A percentile compares a stretch with the other conserved stretches of the same genome.
Conservation (phyloP, 148 eudicot species). For the Rhododendron simsii region DNA sequence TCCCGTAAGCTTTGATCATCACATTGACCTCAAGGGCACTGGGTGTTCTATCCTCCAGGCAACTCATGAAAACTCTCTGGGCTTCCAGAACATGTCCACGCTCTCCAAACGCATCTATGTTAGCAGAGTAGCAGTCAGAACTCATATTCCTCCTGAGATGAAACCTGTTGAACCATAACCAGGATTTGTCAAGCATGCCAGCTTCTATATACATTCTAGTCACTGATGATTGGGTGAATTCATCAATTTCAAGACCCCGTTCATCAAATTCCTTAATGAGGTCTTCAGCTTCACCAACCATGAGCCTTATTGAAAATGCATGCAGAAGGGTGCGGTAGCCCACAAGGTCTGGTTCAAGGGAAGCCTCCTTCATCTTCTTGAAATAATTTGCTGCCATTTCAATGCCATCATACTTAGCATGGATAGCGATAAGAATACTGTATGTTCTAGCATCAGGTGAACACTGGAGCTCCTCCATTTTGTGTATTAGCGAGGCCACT, state of each 20-base stretch:
- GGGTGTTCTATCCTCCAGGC: conserved; percentile 44
- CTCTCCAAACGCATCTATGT: conserved; percentile 89
- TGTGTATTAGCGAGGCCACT: conserved; percentile 48
- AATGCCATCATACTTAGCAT: conserved; percentile 66
- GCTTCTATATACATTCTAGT: conserved; percentile 90
- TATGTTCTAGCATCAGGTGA: conserved; percentile 80
- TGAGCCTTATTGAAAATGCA: conserved; percentile 76
- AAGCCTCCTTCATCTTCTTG: conserved; percentile 59
- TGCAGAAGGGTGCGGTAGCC: conserved; percentile 82
- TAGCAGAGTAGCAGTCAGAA: conserved; percentile 83
- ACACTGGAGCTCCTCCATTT: conserved; percentile 67
- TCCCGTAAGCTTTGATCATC: conserved; percentile 91
- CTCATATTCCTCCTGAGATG: conserved; percentile 67
- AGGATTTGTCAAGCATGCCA: conserved; percentile 64
- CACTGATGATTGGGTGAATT: conserved; percentile 77
- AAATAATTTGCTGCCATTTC: conserved; percentile 58
- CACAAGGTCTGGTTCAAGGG: conserved; percentile 70
- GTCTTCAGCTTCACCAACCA: conserved; percentile 77
- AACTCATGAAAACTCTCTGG: conserved; percentile 61
- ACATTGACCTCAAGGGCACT: conserved; percentile 73
- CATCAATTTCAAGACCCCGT: conserved; percentile 66
- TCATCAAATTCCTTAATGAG: conserved; percentile 74
- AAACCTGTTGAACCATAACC: conserved; percentile 82
- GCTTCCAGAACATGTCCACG: conserved; percentile 69
- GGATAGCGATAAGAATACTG: conserved; percentile 79